Evolutionary conservation across 345 rosid genomes (phyloP).

Genomic region (Salix purpurea): DNA sequence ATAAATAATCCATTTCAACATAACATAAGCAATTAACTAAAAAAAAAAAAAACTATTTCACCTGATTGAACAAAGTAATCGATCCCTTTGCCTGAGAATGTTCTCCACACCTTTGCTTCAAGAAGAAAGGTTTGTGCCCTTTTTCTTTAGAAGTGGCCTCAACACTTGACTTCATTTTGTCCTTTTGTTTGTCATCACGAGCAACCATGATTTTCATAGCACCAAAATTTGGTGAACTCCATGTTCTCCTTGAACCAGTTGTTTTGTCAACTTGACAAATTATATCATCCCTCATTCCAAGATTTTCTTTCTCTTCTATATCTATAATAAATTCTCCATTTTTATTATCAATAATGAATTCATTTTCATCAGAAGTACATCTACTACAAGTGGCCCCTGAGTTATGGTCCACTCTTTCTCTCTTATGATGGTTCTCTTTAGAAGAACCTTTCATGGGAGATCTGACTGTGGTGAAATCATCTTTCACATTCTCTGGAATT

Average conservation of each 20-base stretch:
- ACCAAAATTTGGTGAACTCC: conserved; percentile 63
- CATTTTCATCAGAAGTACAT: conserved; percentile 23
- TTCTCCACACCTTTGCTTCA: conserved; percentile 53
- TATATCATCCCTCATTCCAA: conserved; percentile 30
- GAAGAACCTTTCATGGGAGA: conserved; percentile 23
- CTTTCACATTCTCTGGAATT: conserved; percentile 24
- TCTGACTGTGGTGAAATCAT: conserved; percentile 28
- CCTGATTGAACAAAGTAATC: conserved; percentile 46
- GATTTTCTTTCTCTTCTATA: conserved; percentile 35
- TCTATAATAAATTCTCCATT: conserved; percentile 34
- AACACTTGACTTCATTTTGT: conserved; percentile 20
- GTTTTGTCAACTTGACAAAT: conserved; percentile 32
- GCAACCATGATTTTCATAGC: conserved; percentile 54
- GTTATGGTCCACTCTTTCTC: conserved; percentile 29
- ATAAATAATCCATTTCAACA: not conserved
- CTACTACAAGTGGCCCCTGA: conserved; percentile 27
- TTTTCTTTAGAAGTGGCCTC: conserved; percentile 73
- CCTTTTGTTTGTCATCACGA: conserved; percentile 33
- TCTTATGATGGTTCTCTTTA: conserved; percentile 22
- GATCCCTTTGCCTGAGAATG: conserved; percentile 31
- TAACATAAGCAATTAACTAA: not conserved
- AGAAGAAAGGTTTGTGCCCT: conserved; percentile 47
- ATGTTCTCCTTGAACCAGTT: conserved; percentile 47
- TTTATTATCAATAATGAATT: conserved; percentile 22
- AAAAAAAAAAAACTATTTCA: too few species aligned